A percentile compares a stretch with the other conserved stretches of the same genome.
Evolutionary conservation across 495 filamentous ascomycete species (phyloP).

Genomic region (Podospora bellae-mahoneyi): DNA sequence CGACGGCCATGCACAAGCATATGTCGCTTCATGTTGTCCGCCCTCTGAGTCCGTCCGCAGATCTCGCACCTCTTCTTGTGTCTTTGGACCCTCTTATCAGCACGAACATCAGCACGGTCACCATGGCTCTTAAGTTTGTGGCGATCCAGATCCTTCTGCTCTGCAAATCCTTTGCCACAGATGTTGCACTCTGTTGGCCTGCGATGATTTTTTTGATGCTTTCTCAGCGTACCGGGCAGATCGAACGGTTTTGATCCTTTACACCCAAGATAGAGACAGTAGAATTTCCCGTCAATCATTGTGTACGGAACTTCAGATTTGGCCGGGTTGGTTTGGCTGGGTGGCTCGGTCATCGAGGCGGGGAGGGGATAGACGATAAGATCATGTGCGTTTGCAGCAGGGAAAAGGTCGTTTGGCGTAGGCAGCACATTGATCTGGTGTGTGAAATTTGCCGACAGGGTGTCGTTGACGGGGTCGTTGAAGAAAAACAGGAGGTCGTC

Average conservation of each 20-base stretch:
- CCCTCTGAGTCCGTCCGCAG: not conserved
- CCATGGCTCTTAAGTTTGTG: not conserved
- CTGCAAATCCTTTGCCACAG: not conserved
- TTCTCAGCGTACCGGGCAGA: not conserved
- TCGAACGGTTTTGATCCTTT: not conserved
- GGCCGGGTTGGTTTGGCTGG: not conserved
- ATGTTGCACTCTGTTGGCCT: not conserved
- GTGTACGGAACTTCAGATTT: not conserved
- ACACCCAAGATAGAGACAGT: not conserved
- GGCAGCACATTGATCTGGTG: not conserved
- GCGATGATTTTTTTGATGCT: not conserved
- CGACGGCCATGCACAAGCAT: not conserved
- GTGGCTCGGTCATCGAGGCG: not conserved
- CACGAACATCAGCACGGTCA: not conserved
- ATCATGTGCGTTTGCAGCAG: not conserved
- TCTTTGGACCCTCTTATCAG: not conserved
- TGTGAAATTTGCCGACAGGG: not conserved
- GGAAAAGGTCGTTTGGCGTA: not conserved
- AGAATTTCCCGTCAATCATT: not conserved
- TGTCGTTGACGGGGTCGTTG: not conserved
- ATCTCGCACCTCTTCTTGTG: not conserved
- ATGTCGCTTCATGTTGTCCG: slow-evolving; percentile 2
- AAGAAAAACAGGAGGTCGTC: not conserved
- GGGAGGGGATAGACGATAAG: not conserved
- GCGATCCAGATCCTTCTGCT: not conserved